Evolutionary conservation across 371 early-diverging fungal species (phyloP).

Genomic region (Lichtheimia ornata): DNA sequence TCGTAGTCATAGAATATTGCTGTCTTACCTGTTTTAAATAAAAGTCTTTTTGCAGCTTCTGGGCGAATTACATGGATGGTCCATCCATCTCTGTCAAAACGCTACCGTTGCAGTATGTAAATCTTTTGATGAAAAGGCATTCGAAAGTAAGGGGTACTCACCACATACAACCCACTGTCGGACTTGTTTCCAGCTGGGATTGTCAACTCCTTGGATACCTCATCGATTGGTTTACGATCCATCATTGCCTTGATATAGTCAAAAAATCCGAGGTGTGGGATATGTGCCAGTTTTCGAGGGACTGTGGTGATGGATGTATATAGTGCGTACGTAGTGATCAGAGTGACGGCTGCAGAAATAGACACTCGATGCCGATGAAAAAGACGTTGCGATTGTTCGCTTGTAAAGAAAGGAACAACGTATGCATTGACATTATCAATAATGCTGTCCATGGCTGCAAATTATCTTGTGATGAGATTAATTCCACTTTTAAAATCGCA

Average conservation of each 20-base stretch:
- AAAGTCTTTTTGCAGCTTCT: conserved; percentile 15
- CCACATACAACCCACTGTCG: conserved; percentile 11
- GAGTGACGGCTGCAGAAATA: neutral
- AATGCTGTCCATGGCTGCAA: no score
- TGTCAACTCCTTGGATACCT: conserved; percentile 3
- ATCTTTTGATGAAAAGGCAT: no score
- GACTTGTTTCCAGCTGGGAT: conserved; percentile 9
- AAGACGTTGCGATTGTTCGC: no score
- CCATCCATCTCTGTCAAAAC: conserved; percentile 21
- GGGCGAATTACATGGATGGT: conserved; percentile 20
- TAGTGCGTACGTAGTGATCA: neutral
- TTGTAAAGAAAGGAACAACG: no score
- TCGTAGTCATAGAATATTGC: no score
- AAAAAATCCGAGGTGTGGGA: conserved; percentile 15
- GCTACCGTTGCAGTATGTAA: neutral
- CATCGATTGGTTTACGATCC: neutral
- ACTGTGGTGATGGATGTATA: neutral
- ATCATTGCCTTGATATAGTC: neutral
- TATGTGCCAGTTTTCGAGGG: conserved; percentile 8
- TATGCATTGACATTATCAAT: no score
- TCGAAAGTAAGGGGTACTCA: neutral
- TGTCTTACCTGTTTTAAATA: conserved; percentile 18
- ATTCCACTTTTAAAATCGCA: no score
- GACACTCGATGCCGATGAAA: neutral
- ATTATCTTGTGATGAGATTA: no score